phyloP scores from a whole-genome alignment of 163 green algal species.

The Prototheca cutis region DNA sequence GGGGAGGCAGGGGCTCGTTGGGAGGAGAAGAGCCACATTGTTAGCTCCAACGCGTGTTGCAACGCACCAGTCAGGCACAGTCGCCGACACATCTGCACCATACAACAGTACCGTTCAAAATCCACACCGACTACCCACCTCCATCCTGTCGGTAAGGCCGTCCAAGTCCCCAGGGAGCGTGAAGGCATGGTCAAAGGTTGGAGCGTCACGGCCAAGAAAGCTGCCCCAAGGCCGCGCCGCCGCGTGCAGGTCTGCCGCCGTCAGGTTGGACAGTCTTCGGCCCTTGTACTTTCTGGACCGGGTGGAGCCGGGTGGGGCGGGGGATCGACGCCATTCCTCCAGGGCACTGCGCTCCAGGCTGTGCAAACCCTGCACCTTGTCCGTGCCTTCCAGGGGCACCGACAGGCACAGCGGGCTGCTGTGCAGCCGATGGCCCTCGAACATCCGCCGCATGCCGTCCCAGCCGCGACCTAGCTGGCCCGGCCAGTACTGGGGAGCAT shows the following conservation, averaged over 20 bases:
- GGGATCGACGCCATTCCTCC: constrained; percentile 3
- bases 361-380: constrained; percentile 30
- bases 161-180: constrained; percentile 14
- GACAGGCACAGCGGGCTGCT: constrained; percentile 15
- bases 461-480: no score
- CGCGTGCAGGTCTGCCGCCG: constrained; percentile 7
- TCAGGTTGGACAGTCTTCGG: constrained; percentile 19
- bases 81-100: no score
- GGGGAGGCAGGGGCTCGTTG: neutral
- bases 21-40: neutral
- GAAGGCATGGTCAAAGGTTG: neutral
- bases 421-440: neutral
- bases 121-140: constrained; percentile 16
- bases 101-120: no score
- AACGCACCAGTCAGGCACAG: neutral
- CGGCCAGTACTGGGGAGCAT: no score
- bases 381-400: constrained; percentile 30
- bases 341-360: constrained; percentile 9
- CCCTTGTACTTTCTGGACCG: constrained; percentile 14
- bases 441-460: no score
- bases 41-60: neutral
- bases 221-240: constrained; percentile 13
- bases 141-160: constrained; percentile 15
- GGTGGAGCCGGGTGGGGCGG: neutral
- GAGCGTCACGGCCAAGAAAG: constrained; percentile 10